phyloP scores from a whole-genome alignment of 148 eudicot genomes.

The Limonium bicolor region DNA sequence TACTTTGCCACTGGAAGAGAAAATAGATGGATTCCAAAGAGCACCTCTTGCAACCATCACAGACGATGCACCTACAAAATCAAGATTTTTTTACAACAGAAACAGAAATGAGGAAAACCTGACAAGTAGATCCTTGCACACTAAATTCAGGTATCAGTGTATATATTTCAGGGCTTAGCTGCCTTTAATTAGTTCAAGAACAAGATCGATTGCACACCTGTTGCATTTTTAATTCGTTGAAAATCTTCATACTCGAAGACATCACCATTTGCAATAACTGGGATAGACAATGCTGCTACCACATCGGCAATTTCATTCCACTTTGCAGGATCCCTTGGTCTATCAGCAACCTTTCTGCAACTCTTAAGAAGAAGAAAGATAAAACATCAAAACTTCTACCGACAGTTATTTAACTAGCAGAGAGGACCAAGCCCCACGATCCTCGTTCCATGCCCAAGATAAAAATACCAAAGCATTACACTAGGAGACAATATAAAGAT shows the following conservation, averaged over 20 bases:
- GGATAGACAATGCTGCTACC: slow-evolving; percentile 70
- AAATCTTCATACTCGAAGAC: slow-evolving; percentile 72
- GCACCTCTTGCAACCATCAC: slow-evolving; percentile 94
- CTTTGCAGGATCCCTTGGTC: slow-evolving; percentile 91
- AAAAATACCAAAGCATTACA: background rate
- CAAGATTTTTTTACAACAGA: background rate
- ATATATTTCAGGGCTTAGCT: no score
- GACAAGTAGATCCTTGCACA: background rate
- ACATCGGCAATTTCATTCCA: slow-evolving; percentile 88
- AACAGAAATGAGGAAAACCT: background rate
- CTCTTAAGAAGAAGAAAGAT: slow-evolving; percentile 7
- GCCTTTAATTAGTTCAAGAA: no score
- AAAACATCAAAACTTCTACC: background rate
- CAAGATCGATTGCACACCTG: slow-evolving; percentile 57
- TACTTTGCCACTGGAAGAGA: slow-evolving; percentile 51
- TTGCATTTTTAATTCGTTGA: slow-evolving; percentile 41
- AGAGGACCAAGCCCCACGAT: no score
- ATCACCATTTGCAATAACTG: slow-evolving; percentile 90
- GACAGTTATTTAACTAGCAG: background rate
- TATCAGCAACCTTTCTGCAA: slow-evolving; percentile 64
- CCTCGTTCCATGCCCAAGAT: no score
- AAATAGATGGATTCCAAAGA: slow-evolving; percentile 86
- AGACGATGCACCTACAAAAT: slow-evolving; percentile 58
- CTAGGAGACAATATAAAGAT: background rate
- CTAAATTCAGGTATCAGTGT: background rate